These are phyloP conservation scores for Keithomyces neogunnii DNA, from an alignment of 2,329 filamentous ascomycete genomes.

Conservation along the genomic window DNA sequence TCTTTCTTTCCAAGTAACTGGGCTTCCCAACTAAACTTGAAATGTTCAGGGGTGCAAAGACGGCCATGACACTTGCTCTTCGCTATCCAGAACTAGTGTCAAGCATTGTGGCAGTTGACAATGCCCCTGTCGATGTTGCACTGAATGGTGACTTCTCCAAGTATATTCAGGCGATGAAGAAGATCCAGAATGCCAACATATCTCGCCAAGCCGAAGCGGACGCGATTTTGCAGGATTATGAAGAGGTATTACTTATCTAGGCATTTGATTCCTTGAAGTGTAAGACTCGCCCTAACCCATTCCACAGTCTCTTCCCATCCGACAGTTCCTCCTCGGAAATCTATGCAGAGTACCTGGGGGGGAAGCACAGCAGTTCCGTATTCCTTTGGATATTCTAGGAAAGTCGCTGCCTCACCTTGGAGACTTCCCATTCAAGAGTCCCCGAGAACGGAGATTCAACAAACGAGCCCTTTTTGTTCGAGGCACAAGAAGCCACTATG, in stretches of 20 bases:
- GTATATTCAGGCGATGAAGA: constrained; percentile 79
- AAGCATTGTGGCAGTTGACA: constrained; percentile 78
- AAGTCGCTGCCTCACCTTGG: constrained; percentile 65
- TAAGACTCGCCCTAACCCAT: neutral
- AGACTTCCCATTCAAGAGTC: constrained; percentile 79
- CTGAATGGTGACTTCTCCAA: constrained; percentile 66
- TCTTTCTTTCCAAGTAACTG: neutral
- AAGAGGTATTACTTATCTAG: constrained; percentile 40
- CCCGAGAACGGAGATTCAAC: constrained; percentile 57
- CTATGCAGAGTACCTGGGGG: constrained; percentile 48
- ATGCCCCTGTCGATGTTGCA: constrained; percentile 75
- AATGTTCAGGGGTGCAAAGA: constrained; percentile 71
- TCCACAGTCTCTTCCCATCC: constrained; percentile 55
- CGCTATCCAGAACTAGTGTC: constrained; percentile 57
- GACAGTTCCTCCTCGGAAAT: constrained; percentile 89
- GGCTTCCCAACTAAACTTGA: neutral
- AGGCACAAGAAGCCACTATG: constrained; percentile 68
- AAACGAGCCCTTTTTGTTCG: constrained; percentile 76
- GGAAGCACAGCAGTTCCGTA: constrained; percentile 60
- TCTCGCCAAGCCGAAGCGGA: constrained; percentile 72
- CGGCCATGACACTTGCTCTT: constrained; percentile 80
- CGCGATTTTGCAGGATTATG: constrained; percentile 65
- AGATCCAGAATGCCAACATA: constrained; percentile 61
- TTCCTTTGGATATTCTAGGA: constrained; percentile 66
- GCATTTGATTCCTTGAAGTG: neutral